Conservation (phyloP, 768 basidiomycete species). For the Boletus tylopilopsis region DNA sequence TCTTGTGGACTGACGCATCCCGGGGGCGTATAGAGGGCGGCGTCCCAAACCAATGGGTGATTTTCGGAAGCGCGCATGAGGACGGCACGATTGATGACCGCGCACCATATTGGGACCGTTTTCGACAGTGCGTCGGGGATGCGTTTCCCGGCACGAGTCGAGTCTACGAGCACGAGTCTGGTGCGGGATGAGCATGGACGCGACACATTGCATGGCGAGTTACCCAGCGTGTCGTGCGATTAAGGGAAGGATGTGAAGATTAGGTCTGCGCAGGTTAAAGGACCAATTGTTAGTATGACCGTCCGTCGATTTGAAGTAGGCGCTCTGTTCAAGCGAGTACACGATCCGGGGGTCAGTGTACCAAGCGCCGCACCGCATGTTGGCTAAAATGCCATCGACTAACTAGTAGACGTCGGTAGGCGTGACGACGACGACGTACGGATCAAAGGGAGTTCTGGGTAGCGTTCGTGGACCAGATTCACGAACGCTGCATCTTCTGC, state of each 20-base stretch:
- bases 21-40: slow-evolving; percentile 64
- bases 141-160: slow-evolving; percentile 88
- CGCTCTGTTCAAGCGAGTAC: slow-evolving; percentile 31
- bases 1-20: slow-evolving; percentile 70
- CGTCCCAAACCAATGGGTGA: slow-evolving; percentile 45
- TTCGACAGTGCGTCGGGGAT: slow-evolving; percentile 93
- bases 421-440: slow-evolving; percentile 42
- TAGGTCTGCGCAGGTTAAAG: slow-evolving; percentile 81
- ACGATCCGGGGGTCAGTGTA: slow-evolving; percentile 74
- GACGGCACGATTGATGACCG: slow-evolving; percentile 74
- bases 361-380: slow-evolving; percentile 93
- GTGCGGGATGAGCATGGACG: not conserved
- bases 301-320: slow-evolving; percentile 92
- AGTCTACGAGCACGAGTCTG: slow-evolving; percentile 86
- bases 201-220: not conserved
- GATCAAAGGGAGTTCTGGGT: slow-evolving; percentile 50
- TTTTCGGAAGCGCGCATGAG: slow-evolving; percentile 9
- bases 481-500: slow-evolving; percentile 75
- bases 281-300: slow-evolving; percentile 84
- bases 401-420: not conserved
- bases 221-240: slow-evolving; percentile 59
- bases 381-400: slow-evolving; percentile 51
- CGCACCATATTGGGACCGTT: slow-evolving; percentile 93
- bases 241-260: slow-evolving; percentile 69
- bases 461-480: slow-evolving; percentile 43